Percentiles rank a stretch among this genome's conserved stretches.
Evolutionary conservation across 2,329 filamentous ascomycete genomes (phyloP).

Genomic region (Falciphora oryzae): DNA sequence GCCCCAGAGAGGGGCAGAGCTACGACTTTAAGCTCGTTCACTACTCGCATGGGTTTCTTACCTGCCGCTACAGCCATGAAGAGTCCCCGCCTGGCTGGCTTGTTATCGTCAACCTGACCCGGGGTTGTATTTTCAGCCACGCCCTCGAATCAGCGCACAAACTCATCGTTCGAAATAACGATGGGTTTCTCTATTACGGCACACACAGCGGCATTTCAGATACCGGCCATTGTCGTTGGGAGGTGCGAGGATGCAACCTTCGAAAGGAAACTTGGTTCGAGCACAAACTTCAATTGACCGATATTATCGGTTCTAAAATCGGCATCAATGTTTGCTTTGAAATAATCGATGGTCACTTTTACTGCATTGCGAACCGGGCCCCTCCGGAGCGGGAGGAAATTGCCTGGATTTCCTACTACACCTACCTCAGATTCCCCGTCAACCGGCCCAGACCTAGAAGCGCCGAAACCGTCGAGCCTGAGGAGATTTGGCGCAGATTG

Average conservation of each 20-base stretch:
- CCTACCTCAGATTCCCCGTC: constrained; percentile 58
- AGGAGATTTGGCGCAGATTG: constrained; percentile 56
- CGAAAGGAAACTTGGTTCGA: constrained; percentile 30
- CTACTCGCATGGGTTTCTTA: constrained; percentile 50
- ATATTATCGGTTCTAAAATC: constrained; percentile 59
- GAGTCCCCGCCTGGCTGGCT: constrained; percentile 40
- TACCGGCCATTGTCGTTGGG: constrained; percentile 58
- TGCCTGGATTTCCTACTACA: constrained; percentile 65
- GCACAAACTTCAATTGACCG: constrained; percentile 44
- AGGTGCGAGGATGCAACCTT: constrained; percentile 49
- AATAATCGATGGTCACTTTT: constrained; percentile 61
- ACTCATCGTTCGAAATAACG: constrained; percentile 63
- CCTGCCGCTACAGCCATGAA: constrained; percentile 47
- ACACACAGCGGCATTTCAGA: constrained; percentile 49
- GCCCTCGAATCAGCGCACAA: constrained; percentile 42
- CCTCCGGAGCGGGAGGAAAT: constrained; percentile 56
- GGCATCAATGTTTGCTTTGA: constrained; percentile 67
- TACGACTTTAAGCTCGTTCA: constrained; percentile 31
- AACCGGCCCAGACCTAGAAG: constrained; percentile 31
- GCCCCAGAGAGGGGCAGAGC: constrained; percentile 26
- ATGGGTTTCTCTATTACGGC: constrained; percentile 58
- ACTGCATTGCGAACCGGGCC: constrained; percentile 62
- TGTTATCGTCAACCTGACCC: constrained; percentile 40
- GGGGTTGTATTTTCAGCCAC: constrained; percentile 33
- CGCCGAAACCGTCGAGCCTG: constrained; percentile 37